Evolutionary conservation across 495 filamentous ascomycete genomes (phyloP), one percentile per base, ranked within the genome.

Genomic region (Aspergillus hancockii): DNA sequence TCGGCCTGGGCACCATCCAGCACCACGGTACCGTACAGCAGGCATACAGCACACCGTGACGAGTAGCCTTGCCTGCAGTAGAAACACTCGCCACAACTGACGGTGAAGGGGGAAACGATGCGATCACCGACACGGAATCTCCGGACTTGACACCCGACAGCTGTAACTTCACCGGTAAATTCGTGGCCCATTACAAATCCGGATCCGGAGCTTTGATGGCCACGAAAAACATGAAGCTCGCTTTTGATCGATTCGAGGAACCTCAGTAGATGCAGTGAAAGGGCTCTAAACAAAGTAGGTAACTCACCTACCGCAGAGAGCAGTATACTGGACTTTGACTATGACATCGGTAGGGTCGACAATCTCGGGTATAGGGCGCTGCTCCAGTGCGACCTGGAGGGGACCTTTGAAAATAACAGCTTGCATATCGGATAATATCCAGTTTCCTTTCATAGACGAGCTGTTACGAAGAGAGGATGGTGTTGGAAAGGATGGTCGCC

Each of bases 1-100:
- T 95, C 89, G 6, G 92, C 92, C 71, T 97, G 92, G 2, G 81
- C 91, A 43, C 92, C 92, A 67, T 94, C 91, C 14, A 96, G 53
- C 0, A 68, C 68, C 2, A 76, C 67, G 16, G 76, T 83, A n/a
- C 92, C 92, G 64, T 91, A 95, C 3, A 95, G 78, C 30, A 79
- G 67, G n/a, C 76, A 72, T 49, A 86, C 81, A 6, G 71, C 71
- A 71, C 92, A 96, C 51, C 92, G 66, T n/a, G 63, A 66, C 12
- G 67, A 56, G 16, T 63, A 61, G 0, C 65, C 63, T 8, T 64
- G 58, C 4, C 18, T 77, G 76, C 92, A 97, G 77, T 94, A 96
- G 79, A 91, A 95, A 71, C 91, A 96, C 28, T 84, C 76, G 32
- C 81, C 79, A 70, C 89, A 90, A 63, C 56, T 60, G 18, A 57